phyloP scores from a whole-genome alignment of 1,284 basidiomycete genomes.

The Sporisorium graminicola region DNA sequence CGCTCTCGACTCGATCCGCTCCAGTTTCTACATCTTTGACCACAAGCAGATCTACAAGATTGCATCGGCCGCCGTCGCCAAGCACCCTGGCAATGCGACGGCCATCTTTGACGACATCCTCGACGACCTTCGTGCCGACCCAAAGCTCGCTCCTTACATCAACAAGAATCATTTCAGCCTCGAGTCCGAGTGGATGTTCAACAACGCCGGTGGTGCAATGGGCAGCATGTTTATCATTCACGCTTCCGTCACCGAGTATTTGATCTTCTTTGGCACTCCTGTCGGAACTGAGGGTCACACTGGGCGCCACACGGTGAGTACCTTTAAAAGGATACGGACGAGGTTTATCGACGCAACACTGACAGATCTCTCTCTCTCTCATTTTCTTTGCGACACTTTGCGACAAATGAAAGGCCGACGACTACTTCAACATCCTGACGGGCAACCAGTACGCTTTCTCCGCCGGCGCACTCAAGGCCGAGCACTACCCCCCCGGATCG shows the following conservation, averaged over 20 bases:
- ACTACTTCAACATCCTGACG: constrained; percentile 94
- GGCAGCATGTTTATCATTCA: constrained; percentile 96
- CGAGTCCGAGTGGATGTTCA: constrained; percentile 90
- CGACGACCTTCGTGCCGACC: constrained; percentile 52
- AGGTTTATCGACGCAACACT: not conserved
- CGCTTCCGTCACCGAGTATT: constrained; percentile 84
- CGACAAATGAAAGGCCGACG: constrained; percentile 79
- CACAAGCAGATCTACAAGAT: constrained; percentile 56
- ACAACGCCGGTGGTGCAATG: constrained; percentile 98
- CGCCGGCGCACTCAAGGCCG: constrained; percentile 83
- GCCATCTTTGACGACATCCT: constrained; percentile 66
- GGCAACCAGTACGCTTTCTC: constrained; percentile 93
- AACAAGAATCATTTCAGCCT: constrained; percentile 60
- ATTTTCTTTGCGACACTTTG: not conserved
- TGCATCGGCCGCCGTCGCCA: constrained; percentile 50
- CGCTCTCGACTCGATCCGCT: constrained; percentile 43
- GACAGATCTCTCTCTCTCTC: not conserved
- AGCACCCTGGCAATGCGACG: constrained; percentile 58
- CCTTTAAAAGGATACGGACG: not conserved
- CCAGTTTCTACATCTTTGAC: constrained; percentile 66
- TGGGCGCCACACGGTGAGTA: constrained; percentile 80
- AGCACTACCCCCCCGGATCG: constrained; percentile 84
- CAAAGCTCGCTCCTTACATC: constrained; percentile 57
- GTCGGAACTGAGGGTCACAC: constrained; percentile 96
- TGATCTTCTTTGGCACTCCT: constrained; percentile 91